Base-by-base conservation (phyloP, 805 yeast species). In the Barnettozyma vustinii region DNA sequence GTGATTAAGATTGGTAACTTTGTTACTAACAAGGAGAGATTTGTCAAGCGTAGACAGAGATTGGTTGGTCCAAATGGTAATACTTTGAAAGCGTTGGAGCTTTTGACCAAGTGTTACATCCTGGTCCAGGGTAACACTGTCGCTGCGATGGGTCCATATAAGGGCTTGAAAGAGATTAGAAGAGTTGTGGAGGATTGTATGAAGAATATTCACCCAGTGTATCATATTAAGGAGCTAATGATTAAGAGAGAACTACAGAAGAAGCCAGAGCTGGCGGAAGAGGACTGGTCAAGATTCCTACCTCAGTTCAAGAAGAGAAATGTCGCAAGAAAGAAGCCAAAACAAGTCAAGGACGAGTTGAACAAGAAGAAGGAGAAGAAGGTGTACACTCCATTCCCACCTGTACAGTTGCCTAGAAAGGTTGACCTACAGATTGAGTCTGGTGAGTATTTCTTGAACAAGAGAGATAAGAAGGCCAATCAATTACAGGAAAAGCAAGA, bases 371-470 rank as follows among this genome's bases (percentile, higher is more conserved):
- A 61, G 45, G 70, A 68, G 47, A 76, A 79, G 74, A 91, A 84
- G 70, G 83, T 81, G 4, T 92, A 92, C 79, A 94, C 99, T 32
- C 98, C 99, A 64, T 94, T 94, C 90, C 99, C 99, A 72, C 98
- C 99, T 59, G 87, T 88, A 46, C 99, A 88, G 71, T 80, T 81
- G 57, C 99, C 98, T 63, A 85, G 98, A 75, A 91, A 94, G 87
- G 76, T 94, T 69, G 99, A 94, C 79, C 73, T 91, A 66, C 96
- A 90, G 73, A 90, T 94, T 69, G 99, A 94, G 69, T 83, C 95
- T 74, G 99, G 99, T 80, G 99, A 94, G 69, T 94, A 89, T 71
- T 94, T 94, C 80, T 75, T 94, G 71, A 87, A 89, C 52, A 86
- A 88, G 73, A 80, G 74, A 60, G 96, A 91, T 61, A 89, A 88